A percentile compares a stretch with the other conserved stretches of the same genome.
Evolutionary conservation across 768 basidiomycete species (phyloP).

Genomic region (Suillus decipiens): DNA sequence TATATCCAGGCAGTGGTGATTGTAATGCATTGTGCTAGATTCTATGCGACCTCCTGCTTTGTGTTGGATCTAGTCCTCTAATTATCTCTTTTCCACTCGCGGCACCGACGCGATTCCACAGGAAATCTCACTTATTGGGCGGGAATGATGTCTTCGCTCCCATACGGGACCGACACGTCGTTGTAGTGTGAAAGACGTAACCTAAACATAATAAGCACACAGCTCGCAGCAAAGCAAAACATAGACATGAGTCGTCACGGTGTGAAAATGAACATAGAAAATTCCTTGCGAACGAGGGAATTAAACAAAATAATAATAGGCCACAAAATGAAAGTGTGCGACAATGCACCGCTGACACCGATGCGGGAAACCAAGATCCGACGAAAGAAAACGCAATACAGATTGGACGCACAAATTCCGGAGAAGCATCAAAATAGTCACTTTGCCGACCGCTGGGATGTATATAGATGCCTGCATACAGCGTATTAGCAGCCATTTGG

Average conservation of each 20-base stretch:
- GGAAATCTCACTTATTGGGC: neutral
- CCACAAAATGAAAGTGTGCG: neutral
- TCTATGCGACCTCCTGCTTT: neutral
- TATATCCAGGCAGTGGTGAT: constrained; percentile 22
- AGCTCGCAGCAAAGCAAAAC: neutral
- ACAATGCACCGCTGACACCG: neutral
- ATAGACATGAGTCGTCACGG: neutral
- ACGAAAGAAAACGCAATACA: neutral
- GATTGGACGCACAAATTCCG: constrained; percentile 76
- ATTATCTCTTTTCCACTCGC: neutral
- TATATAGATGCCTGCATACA: constrained; percentile 81
- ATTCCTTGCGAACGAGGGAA: neutral
- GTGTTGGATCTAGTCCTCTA: neutral
- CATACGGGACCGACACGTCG: constrained; percentile 13
- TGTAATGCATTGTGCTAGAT: constrained; percentile 23
- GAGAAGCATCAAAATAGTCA: constrained; percentile 97
- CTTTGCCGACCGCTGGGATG: constrained; percentile 95
- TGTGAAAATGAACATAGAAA: neutral
- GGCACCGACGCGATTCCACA: neutral
- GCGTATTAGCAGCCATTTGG: neutral
- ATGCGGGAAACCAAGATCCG: neutral
- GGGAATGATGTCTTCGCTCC: constrained; percentile 15
- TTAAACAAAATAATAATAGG: neutral
- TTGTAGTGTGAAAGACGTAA: constrained; percentile 33
- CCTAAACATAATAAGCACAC: constrained; percentile 16